Percentiles rank a stretch among this genome's conserved stretches.
phyloP scores from a whole-genome alignment of 1,284 basidiomycete genomes.

The Cutaneotrichosporon cyanovorans region DNA sequence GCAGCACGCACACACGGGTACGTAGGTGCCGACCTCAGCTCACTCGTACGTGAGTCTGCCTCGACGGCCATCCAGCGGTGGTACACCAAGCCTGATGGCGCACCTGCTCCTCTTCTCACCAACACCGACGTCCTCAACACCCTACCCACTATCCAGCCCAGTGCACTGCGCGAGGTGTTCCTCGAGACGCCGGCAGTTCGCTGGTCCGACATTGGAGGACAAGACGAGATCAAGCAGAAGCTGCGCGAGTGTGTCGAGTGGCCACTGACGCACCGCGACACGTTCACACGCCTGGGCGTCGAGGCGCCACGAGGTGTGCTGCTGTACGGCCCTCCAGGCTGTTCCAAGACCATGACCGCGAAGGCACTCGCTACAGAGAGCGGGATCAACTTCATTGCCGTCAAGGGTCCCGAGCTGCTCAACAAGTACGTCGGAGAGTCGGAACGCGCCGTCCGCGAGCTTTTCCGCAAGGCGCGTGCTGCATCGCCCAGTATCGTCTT shows the following conservation, averaged over 20 bases:
- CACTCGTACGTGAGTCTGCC: constrained; percentile 87
- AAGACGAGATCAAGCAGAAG: constrained; percentile 67
- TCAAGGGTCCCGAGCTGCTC: constrained; percentile 93
- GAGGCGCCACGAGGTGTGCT: constrained; percentile 82
- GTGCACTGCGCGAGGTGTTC: constrained; percentile 88
- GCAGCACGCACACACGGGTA: constrained; percentile 86
- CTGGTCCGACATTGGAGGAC: constrained; percentile 87
- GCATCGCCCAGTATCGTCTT: constrained; percentile 93
- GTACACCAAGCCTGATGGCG: constrained; percentile 44
- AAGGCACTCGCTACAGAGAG: constrained; percentile 91
- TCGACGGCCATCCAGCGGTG: constrained; percentile 82
- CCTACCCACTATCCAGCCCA: constrained; percentile 74
- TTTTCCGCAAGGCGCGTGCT: constrained; percentile 89
- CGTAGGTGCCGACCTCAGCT: constrained; percentile 90
- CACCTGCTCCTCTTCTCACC: constrained; percentile 50
- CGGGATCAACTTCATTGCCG: constrained; percentile 93
- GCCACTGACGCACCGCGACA: constrained; percentile 78
- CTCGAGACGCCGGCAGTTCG: constrained; percentile 74
- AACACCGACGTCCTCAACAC: constrained; percentile 62
- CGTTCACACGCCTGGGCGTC: constrained; percentile 81
- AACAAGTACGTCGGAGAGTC: constrained; percentile 98
- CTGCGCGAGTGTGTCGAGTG: constrained; percentile 86
- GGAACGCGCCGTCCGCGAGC: constrained; percentile 86
- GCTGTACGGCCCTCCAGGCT: constrained; percentile 94
- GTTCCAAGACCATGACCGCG: constrained; percentile 91